Evolutionary conservation across 2,329 filamentous ascomycete species (phyloP).

Genomic region (Diaporthe nobilis): DNA sequence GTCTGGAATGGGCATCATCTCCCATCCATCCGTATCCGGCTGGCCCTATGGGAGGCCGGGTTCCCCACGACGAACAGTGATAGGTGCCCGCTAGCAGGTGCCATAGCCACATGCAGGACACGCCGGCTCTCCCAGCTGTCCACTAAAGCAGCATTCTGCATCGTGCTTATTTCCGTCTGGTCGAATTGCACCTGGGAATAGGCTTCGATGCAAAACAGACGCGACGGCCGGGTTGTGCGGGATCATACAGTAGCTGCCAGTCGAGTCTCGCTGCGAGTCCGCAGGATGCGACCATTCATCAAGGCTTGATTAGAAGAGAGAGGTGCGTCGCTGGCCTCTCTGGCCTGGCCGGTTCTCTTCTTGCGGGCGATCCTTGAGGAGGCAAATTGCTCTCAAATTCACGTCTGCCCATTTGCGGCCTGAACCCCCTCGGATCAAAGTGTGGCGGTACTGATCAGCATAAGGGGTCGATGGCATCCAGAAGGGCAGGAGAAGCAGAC

Average conservation of each 20-base stretch:
- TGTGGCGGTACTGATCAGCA: slow-evolving; percentile 20
- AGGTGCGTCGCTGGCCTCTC: background rate
- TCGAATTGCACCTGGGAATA: slow-evolving; percentile 18
- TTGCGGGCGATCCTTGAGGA: background rate
- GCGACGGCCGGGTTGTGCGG: slow-evolving; percentile 17
- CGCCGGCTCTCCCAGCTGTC: slow-evolving; percentile 10
- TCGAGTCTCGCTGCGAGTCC: background rate
- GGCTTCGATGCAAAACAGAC: slow-evolving; percentile 27
- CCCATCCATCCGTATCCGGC: slow-evolving; percentile 4
- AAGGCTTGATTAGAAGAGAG: background rate
- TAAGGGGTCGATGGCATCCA: slow-evolving; percentile 1
- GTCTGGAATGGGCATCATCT: slow-evolving; percentile 9
- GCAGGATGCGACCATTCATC: background rate
- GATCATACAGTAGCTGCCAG: slow-evolving; percentile 25
- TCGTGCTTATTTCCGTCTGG: slow-evolving; percentile 26
- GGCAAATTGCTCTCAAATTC: slow-evolving; percentile 16
- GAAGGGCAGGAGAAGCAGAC: too few species aligned
- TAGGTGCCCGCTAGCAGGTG: slow-evolving; percentile 34
- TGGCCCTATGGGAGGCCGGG: slow-evolving; percentile 36
- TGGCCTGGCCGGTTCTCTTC: background rate
- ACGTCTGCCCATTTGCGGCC: slow-evolving; percentile 25
- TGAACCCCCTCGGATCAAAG: slow-evolving; percentile 1
- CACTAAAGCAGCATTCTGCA: slow-evolving; percentile 24
- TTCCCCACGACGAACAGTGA: slow-evolving; percentile 30
- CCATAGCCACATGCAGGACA: slow-evolving; percentile 28